phyloP scores from a whole-genome alignment of 176 grass and related monocot species.

The Thinopyrum elongatum region DNA sequence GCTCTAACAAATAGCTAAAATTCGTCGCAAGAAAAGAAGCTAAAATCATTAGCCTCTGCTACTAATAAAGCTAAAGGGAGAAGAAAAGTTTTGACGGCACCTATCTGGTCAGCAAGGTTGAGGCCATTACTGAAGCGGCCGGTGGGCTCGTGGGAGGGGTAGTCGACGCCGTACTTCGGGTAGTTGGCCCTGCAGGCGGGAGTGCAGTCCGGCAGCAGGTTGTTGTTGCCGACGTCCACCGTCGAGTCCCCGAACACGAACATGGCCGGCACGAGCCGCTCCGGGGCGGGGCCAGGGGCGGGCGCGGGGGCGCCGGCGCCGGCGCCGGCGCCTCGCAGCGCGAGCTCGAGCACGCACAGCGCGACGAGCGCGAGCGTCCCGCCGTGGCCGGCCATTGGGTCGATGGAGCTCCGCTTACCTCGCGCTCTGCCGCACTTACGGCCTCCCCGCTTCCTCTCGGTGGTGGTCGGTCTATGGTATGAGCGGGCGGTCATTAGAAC shows the following conservation, averaged over 20 bases:
- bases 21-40: too few relatives aligned
- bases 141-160: conserved; percentile 37
- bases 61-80: background rate
- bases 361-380: background rate
- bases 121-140: conserved; percentile 90
- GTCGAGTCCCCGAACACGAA: conserved; percentile 91
- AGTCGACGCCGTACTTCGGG: conserved; percentile 64
- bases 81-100: conserved; percentile 3
- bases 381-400: conserved; percentile 1
- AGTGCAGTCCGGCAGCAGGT: conserved; percentile 28
- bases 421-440: background rate
- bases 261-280: conserved; percentile 50
- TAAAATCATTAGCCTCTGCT: too few relatives aligned
- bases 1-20: too few relatives aligned
- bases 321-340: background rate
- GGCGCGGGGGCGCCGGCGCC: background rate
- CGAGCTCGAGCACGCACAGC: conserved; percentile 29
- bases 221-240: conserved; percentile 93
- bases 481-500: background rate
- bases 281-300: too few relatives aligned
- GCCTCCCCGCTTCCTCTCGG: background rate
- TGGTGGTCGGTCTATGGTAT: background rate
- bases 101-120: conserved; percentile 74
- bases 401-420: background rate
- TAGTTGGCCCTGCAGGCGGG: conserved; percentile 46